Evolutionary conservation across 305 asterid genomes (phyloP).

Genomic region (Rubia occidens): DNA sequence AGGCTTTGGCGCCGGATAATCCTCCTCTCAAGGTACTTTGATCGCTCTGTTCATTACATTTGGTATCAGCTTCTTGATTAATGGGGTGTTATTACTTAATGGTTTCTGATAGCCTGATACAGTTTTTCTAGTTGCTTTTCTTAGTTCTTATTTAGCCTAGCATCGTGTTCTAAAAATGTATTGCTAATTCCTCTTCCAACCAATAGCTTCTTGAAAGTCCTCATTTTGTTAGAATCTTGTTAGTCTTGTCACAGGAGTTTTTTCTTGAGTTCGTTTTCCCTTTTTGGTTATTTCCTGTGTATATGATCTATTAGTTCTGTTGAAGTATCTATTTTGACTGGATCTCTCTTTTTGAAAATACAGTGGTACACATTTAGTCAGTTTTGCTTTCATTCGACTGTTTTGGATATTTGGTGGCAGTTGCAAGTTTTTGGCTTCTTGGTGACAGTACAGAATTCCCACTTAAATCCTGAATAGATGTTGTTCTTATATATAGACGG

Average conservation of each 20-base stretch:
- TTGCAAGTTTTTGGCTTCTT: background rate
- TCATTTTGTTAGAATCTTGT: background rate
- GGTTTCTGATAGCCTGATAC: background rate
- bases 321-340: background rate
- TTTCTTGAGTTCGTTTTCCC: background rate
- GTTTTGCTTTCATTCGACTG: too few relatives aligned
- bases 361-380: background rate
- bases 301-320: background rate
- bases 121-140: background rate
- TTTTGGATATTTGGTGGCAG: background rate
- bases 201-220: background rate
- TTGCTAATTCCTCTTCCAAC: background rate
- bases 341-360: background rate
- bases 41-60: background rate
- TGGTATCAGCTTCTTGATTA: background rate
- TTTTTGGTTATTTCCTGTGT: background rate
- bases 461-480: background rate
- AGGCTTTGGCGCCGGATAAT: slow-evolving; percentile 98
- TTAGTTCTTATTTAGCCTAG: background rate
- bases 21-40: slow-evolving; percentile 89
- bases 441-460: background rate
- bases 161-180: background rate
- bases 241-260: background rate
- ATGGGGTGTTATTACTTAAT: background rate
- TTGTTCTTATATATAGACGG: slow-evolving; percentile 1